Base-by-base conservation (phyloP, 2,329 filamentous ascomycete species). In the Exophiala oligosperma region DNA sequence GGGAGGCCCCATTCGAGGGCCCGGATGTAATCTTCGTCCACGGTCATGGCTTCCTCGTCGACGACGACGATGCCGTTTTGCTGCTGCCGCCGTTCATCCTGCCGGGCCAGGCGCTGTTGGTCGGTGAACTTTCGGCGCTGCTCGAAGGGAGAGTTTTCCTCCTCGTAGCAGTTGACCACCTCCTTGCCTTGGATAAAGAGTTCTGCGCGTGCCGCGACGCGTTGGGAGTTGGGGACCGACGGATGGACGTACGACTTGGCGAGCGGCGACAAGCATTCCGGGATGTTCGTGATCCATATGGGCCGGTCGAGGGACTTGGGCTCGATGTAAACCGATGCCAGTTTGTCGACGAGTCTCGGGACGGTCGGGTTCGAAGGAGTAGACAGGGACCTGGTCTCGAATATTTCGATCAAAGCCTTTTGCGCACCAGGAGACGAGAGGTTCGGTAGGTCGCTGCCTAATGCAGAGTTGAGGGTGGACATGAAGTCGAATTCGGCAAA, bases 151-250 rank as follows among this genome's bases (percentile, higher is more conserved):
- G 91, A 90, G 73, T 99, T 99, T 72, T 99, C 94, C 75, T 99
- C 94, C 73, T 99, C 94, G 73, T 99, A 99, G 78, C 93, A 95
- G 74, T 99, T 99, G 60, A 93, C 91, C 32, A 96, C 81, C 71
- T 99, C 94, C 54, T 85, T 84, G 41, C 88, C 86, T 50, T 84
- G 77, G 62, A 95, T 84, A 74, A 96, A 96, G 23, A 96, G 83
- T 74, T 97, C 92, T 0, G 89, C 90, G 4, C 92, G 87, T 0
- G 91, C 90, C 1, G 91, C 88, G 1, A 96, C 85, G 7, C 83
- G 74, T 71, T 97, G 92, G 12, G 81, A 79, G 0, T 87, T 88
- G 6, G 64, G 55, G 35, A 57, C 78, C 7, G 70, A 73, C 0
- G 85, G 82, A 71, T 92, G 91, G 21, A 80, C 68, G 74, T 91